A percentile compares a stretch with the other conserved stretches of the same genome.
Evolutionary conservation across 2,329 filamentous ascomycete species (phyloP).

Genomic region (Hyphodiscus sp.): DNA sequence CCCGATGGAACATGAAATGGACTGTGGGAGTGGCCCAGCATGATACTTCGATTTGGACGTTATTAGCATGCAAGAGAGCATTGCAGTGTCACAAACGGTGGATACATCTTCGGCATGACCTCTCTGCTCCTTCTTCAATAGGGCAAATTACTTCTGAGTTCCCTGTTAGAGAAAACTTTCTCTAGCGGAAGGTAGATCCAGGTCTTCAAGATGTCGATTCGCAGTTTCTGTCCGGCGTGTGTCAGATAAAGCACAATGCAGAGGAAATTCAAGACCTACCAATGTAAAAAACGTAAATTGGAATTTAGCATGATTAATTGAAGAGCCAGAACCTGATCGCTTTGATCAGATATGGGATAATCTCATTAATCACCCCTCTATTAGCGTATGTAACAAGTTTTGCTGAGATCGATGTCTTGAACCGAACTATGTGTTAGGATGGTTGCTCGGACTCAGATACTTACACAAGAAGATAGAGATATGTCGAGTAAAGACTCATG

Average conservation of each 20-base stretch:
- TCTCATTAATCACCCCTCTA: constrained; percentile 19
- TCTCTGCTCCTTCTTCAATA: constrained; percentile 21
- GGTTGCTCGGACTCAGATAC: no score
- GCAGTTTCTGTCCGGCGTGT: constrained; percentile 15
- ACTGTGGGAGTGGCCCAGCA: no score
- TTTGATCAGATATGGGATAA: constrained; percentile 28
- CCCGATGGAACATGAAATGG: no score
- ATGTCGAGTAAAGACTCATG: no score
- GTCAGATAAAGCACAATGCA: neutral
- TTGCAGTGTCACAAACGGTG: no score
- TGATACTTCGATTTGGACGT: no score
- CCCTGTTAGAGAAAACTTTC: constrained; percentile 15
- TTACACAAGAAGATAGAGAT: no score
- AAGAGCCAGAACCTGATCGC: constrained; percentile 30
- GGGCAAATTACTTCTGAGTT: no score
- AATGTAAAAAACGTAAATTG: constrained; percentile 27
- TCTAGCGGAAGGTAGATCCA: constrained; percentile 26
- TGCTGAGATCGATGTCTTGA: no score
- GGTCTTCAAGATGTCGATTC: constrained; percentile 22
- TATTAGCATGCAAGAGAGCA: no score
- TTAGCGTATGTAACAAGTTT: no score
- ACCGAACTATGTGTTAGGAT: no score
- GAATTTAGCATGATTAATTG: constrained; percentile 17
- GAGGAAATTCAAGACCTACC: constrained; percentile 1
- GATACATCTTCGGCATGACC: neutral